Percentiles rank a stretch among this genome's conserved stretches.
These are phyloP conservation scores for Aschersonia sp. DNA, from an alignment of 2,329 filamentous ascomycete genomes.

Conservation along the genomic window DNA sequence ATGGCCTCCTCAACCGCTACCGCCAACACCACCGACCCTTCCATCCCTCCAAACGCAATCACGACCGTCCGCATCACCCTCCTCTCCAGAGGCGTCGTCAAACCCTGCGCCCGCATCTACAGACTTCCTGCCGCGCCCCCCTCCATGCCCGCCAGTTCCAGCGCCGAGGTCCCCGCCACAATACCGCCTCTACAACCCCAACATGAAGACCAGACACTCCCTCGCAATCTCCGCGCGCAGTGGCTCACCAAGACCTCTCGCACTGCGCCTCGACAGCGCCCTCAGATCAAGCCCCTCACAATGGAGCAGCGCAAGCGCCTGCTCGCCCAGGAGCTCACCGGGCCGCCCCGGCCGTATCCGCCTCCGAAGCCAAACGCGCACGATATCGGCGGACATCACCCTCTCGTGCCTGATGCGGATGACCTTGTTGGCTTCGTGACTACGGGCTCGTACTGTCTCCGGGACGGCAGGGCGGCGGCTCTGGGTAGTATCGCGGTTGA, in stretches of 20 bases:
- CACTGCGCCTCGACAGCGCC: not conserved
- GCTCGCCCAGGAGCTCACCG: slow-evolving; percentile 32
- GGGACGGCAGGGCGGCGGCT: slow-evolving; percentile 59
- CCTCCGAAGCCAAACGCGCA: slow-evolving; percentile 21
- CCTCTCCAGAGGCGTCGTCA: slow-evolving; percentile 54
- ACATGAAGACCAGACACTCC: slow-evolving; percentile 12
- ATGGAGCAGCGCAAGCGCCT: slow-evolving; percentile 26
- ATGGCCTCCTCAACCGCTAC: slow-evolving; percentile 3
- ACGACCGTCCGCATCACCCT: slow-evolving; percentile 55
- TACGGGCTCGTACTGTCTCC: slow-evolving; percentile 69
- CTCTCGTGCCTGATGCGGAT: slow-evolving; percentile 53
- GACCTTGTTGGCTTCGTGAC: slow-evolving; percentile 88
- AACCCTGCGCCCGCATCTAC: slow-evolving; percentile 68
- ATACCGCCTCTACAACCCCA: slow-evolving; percentile 13
- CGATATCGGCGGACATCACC: slow-evolving; percentile 37
- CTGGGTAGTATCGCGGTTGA: slow-evolving; percentile 55
- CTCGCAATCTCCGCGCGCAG: slow-evolving; percentile 41
- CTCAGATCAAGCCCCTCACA: slow-evolving; percentile 6
- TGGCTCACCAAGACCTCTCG: slow-evolving; percentile 52
- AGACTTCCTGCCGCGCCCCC: slow-evolving; percentile 41
- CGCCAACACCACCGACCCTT: slow-evolving; percentile 10
- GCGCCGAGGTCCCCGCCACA: slow-evolving; percentile 32
- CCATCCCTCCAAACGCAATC: slow-evolving; percentile 17
- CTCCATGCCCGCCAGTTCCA: slow-evolving; percentile 12
- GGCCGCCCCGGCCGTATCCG: slow-evolving; percentile 14